Evolutionary conservation across 139 green algal genomes (phyloP).

Genomic region (Coelastrella sp.): DNA sequence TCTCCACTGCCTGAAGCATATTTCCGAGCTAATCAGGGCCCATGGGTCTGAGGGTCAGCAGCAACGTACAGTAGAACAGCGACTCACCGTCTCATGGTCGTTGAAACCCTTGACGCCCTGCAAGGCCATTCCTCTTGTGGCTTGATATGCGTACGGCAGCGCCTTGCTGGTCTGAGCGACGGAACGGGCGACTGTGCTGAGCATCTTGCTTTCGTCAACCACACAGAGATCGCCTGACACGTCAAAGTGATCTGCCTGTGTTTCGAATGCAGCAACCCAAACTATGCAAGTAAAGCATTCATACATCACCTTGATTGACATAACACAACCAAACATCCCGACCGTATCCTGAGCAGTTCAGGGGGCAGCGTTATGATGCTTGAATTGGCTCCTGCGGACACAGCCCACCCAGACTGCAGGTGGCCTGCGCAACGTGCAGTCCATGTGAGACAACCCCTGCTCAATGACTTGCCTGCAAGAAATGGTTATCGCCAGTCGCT

Average conservation of each 20-base stretch:
- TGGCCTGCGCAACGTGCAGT: no score
- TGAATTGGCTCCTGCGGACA: no score
- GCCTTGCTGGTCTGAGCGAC: neutral
- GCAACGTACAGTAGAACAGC: neutral
- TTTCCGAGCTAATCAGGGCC: neutral
- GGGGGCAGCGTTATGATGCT: no score
- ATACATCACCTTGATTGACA: no score
- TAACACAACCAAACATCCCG: no score
- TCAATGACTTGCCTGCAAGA: no score
- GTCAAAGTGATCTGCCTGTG: neutral
- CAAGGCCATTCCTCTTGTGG: conserved; percentile 31
- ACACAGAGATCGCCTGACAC: neutral
- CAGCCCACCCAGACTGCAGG: no score
- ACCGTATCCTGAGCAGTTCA: no score
- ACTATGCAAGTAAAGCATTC: neutral
- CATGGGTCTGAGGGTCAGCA: neutral
- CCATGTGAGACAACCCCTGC: no score
- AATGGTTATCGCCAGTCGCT: no score
- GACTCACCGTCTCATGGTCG: conserved; percentile 45
- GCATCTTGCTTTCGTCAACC: conserved; percentile 23
- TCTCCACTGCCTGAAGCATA: conserved; percentile 32
- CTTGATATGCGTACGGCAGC: neutral
- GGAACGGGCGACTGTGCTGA: conserved; percentile 11
- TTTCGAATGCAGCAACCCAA: neutral
- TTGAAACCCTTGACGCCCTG: conserved; percentile 47